Percentiles rank a stretch among this genome's conserved stretches.
phyloP scores from a whole-genome alignment of 495 filamentous ascomycete genomes.

The Xylona heveae region DNA sequence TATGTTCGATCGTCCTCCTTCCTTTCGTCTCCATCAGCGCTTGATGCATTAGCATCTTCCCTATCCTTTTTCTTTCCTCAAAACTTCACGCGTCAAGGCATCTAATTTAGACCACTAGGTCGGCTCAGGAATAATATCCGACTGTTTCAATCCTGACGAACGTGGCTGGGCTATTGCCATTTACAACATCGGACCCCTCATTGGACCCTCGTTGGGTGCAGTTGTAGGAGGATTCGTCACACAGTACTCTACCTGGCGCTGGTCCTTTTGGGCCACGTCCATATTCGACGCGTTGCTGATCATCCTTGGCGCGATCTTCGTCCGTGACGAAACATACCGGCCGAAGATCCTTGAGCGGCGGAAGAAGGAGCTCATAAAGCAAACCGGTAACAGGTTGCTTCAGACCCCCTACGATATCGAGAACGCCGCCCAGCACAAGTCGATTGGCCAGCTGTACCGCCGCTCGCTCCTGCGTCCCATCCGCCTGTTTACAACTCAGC shows the following conservation, averaged over 20 bases:
- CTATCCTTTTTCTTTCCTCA: constrained; percentile 31
- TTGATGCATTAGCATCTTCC: constrained; percentile 24
- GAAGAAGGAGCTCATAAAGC: constrained; percentile 28
- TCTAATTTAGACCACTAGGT: constrained; percentile 36
- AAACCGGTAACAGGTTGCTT: constrained; percentile 34
- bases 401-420: constrained; percentile 11
- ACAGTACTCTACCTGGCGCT: constrained; percentile 39
- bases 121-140: constrained; percentile 31
- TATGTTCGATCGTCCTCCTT: no score
- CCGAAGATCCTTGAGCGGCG: constrained; percentile 37
- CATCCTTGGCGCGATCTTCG: constrained; percentile 23
- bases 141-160: constrained; percentile 21
- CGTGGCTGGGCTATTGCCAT: constrained; percentile 29
- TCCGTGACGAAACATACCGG: constrained; percentile 46
- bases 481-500: constrained; percentile 17
- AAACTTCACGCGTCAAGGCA: no score
- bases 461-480: constrained; percentile 14
- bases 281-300: constrained; percentile 34
- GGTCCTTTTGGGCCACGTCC: constrained; percentile 40
- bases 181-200: constrained; percentile 26
- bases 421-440: not conserved
- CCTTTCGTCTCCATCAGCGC: constrained; percentile 32
- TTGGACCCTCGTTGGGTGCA: constrained; percentile 33
- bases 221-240: constrained; percentile 31
- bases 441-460: no score